phyloP scores from a whole-genome alignment of 345 rosid genomes.

The Hevea brasiliensis region DNA sequence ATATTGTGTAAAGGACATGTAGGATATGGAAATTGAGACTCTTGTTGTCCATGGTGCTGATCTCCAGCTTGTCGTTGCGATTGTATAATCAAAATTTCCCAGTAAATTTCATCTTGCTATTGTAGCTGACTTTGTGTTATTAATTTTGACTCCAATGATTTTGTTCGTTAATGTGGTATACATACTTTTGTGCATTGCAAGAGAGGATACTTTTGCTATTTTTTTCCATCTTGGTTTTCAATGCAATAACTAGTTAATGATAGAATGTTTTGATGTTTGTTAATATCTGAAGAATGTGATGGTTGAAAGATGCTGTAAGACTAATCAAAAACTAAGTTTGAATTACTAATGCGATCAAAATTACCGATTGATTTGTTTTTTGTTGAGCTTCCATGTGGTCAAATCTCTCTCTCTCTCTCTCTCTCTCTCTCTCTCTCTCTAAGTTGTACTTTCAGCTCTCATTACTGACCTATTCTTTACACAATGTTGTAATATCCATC shows the following conservation, averaged over 20 bases:
- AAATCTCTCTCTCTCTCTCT: neutral
- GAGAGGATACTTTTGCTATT: neutral
- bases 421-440: neutral
- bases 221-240: neutral
- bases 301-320: neutral
- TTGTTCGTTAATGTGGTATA: conserved; percentile 11
- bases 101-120: conserved; percentile 39
- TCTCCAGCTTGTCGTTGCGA: conserved; percentile 38
- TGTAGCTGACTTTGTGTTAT: conserved; percentile 31
- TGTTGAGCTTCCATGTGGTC: neutral
- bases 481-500: neutral
- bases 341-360: neutral
- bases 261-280: neutral
- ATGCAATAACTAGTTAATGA: neutral
- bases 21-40: conserved; percentile 35
- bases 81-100: conserved; percentile 41
- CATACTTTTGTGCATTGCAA: conserved; percentile 18
- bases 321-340: neutral
- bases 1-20: conserved; percentile 50
- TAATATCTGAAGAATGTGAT: neutral
- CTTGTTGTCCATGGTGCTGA: conserved; percentile 26
- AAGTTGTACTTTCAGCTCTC: no score
- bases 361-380: neutral
- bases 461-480: neutral
- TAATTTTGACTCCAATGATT: conserved; percentile 1